Evolutionary conservation across 2,329 filamentous ascomycete species (phyloP).

Genomic region (Beauveria australis): DNA sequence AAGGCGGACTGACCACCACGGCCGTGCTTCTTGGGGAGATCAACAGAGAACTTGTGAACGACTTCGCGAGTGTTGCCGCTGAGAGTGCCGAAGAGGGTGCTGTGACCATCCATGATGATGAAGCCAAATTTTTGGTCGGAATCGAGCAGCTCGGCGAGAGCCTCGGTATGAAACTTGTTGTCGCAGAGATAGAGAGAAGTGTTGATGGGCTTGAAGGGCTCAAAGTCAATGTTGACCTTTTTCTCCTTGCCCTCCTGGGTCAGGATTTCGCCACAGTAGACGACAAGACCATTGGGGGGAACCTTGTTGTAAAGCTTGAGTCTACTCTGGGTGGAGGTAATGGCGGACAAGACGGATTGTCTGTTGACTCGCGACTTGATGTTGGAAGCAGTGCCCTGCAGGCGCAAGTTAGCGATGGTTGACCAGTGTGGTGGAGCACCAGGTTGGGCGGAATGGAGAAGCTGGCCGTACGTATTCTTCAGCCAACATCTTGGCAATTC

Average conservation of each 20-base stretch:
- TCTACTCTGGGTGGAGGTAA: constrained; percentile 97
- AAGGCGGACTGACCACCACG: constrained; percentile 99
- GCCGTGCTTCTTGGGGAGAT: constrained; percentile 99
- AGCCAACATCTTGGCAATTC: constrained; percentile 98
- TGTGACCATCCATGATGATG: constrained; percentile 99
- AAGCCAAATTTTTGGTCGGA: constrained; percentile 99
- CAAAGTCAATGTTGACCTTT: constrained; percentile 99
- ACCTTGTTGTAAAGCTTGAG: constrained; percentile 99
- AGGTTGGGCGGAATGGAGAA: background rate
- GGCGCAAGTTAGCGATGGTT: constrained; percentile 9
- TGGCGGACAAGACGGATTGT: constrained; percentile 94
- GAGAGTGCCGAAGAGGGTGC: constrained; percentile 90
- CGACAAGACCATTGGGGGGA: constrained; percentile 90
- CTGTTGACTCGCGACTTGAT: constrained; percentile 99
- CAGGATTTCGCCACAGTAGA: constrained; percentile 99
- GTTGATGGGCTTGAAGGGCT: constrained; percentile 99
- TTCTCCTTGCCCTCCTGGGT: constrained; percentile 97
- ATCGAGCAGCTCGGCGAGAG: constrained; percentile 90
- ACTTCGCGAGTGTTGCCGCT: constrained; percentile 96
- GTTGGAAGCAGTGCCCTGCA: constrained; percentile 90
- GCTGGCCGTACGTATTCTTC: constrained; percentile 82
- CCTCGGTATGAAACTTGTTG: constrained; percentile 99
- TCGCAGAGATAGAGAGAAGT: constrained; percentile 98
- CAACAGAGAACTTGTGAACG: constrained; percentile 96
- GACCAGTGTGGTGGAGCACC: background rate